phyloP scores from a whole-genome alignment of 345 rosid species.

The Populus simonii region DNA sequence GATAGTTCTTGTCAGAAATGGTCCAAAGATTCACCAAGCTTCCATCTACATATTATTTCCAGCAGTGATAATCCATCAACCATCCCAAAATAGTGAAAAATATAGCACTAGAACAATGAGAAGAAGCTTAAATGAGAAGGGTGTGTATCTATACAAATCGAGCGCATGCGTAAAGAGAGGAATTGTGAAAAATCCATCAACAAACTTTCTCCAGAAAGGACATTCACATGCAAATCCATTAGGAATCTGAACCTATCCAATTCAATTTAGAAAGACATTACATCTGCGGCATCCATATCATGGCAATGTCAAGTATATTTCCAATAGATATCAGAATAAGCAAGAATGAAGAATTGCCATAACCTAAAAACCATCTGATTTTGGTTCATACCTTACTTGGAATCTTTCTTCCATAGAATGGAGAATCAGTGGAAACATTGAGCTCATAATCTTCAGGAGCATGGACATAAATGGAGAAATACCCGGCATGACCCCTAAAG shows the following conservation, averaged over 20 bases:
- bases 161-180: not conserved
- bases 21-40: not conserved
- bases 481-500: conserved; percentile 57
- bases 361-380: not conserved
- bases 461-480: conserved; percentile 65
- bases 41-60: not conserved
- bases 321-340: not conserved
- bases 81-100: not conserved
- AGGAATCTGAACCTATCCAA: no score
- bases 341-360: not conserved
- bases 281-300: not conserved
- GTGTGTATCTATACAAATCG: not conserved
- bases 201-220: not conserved
- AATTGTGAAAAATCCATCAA: not conserved
- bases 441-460: conserved; percentile 48
- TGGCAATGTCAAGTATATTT: not conserved
- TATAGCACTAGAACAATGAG: not conserved
- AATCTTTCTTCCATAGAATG: conserved; percentile 64
- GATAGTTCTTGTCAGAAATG: not conserved
- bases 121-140: not conserved
- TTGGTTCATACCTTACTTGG: conserved; percentile 66
- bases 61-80: not conserved
- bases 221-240: no score
- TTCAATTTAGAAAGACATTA: not conserved
- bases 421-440: conserved; percentile 55